phyloP scores from a whole-genome alignment of 345 rosid genomes.

The Excoecaria cochinchinensis region DNA sequence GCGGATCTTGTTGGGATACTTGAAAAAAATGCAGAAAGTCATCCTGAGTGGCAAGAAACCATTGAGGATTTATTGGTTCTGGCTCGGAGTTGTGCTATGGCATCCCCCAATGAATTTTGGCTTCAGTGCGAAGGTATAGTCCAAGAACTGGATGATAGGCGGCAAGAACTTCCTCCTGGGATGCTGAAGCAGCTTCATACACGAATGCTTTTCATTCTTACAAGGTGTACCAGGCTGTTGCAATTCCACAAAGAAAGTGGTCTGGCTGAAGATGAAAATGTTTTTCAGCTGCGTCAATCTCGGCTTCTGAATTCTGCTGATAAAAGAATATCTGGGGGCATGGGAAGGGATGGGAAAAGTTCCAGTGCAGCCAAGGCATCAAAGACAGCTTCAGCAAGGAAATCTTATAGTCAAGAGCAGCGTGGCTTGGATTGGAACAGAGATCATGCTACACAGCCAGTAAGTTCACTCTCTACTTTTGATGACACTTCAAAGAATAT shows the following conservation, averaged over 20 bases:
- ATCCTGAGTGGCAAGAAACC: slow-evolving; percentile 99
- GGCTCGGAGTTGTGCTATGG: slow-evolving; percentile 97
- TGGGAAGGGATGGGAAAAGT: slow-evolving; percentile 59
- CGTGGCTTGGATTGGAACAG: slow-evolving; percentile 69
- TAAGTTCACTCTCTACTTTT: slow-evolving; percentile 39
- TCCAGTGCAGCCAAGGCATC: slow-evolving; percentile 55
- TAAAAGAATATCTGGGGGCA: slow-evolving; percentile 51
- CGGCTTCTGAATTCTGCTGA: slow-evolving; percentile 73
- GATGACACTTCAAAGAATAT: slow-evolving; percentile 45
- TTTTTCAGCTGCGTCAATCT: slow-evolving; percentile 73
- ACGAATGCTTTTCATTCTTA: slow-evolving; percentile 95
- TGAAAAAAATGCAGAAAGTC: slow-evolving; percentile 92
- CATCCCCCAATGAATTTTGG: slow-evolving; percentile 95
- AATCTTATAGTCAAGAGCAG: slow-evolving; percentile 95
- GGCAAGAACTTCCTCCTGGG: slow-evolving; percentile 96
- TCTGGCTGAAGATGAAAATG: slow-evolving; percentile 73
- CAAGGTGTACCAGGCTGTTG: slow-evolving; percentile 93
- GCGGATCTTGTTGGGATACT: slow-evolving; percentile 98
- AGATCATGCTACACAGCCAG: slow-evolving; percentile 44
- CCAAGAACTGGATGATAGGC: slow-evolving; percentile 96
- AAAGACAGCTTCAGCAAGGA: slow-evolving; percentile 60
- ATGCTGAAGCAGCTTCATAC: slow-evolving; percentile 92
- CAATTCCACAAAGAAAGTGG: slow-evolving; percentile 99
- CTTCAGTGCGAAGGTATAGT: slow-evolving; percentile 99
- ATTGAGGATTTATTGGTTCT: slow-evolving; percentile 91